Evolutionary conservation across 2,329 filamentous ascomycete species (phyloP).

Genomic region (Cyanodermella asteris): DNA sequence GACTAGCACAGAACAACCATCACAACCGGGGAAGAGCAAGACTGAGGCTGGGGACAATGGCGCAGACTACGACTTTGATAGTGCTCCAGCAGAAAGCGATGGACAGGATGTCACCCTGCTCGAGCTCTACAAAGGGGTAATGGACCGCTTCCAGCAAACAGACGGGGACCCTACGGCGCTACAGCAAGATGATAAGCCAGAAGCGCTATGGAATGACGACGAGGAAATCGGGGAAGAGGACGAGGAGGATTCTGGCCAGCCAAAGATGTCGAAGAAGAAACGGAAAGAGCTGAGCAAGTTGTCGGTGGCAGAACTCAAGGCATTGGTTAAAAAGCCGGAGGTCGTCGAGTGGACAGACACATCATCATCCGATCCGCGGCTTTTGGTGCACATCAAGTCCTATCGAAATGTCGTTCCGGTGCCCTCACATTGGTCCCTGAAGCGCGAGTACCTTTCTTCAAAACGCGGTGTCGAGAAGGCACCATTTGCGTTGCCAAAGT

Average conservation of each 20-base stretch:
- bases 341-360: constrained; percentile 96
- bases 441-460: constrained; percentile 89
- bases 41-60: constrained; percentile 28
- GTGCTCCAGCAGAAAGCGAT: no score
- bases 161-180: constrained; percentile 40
- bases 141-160: constrained; percentile 52
- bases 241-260: constrained; percentile 43
- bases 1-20: no score
- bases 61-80: constrained; percentile 27
- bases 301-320: constrained; percentile 87
- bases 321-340: constrained; percentile 73
- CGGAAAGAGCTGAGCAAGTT: constrained; percentile 78
- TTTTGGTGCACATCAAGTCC: constrained; percentile 86
- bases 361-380: constrained; percentile 66
- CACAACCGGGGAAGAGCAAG: no score
- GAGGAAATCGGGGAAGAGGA: constrained; percentile 73
- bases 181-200: constrained; percentile 56
- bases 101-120: constrained; percentile 44
- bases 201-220: constrained; percentile 65
- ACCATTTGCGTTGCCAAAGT: constrained; percentile 77
- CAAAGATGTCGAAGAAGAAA: constrained; percentile 83
- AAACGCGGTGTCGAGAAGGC: constrained; percentile 95
- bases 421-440: constrained; percentile 81
- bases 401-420: constrained; percentile 92
- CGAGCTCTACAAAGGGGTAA: constrained; percentile 62